Evolutionary conservation across 2,329 filamentous ascomycete species (phyloP).

Genomic region (Chrysoporthe deuterocubensis): DNA sequence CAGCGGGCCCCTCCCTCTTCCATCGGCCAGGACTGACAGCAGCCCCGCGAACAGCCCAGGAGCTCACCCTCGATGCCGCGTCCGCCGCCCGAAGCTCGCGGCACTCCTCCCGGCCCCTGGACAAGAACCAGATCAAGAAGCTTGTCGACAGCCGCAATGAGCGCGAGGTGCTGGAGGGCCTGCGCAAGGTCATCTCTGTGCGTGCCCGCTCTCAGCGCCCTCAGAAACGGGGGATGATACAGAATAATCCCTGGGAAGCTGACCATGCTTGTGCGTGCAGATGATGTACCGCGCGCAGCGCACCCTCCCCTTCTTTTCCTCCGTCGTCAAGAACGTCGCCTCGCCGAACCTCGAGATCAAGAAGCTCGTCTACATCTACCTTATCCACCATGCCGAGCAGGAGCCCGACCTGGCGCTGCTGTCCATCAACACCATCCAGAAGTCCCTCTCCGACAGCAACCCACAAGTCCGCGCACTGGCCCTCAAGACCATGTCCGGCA

Average conservation of each 20-base stretch:
- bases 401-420: slow-evolving; percentile 94
- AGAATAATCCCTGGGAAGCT: neutral
- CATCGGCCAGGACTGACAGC: slow-evolving; percentile 24
- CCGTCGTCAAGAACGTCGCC: slow-evolving; percentile 96
- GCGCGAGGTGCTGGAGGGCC: slow-evolving; percentile 86
- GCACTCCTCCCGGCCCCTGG: slow-evolving; percentile 66
- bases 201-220: slow-evolving; percentile 34
- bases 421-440: slow-evolving; percentile 98
- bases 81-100: slow-evolving; percentile 76
- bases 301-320: slow-evolving; percentile 93
- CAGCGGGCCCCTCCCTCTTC: neutral
- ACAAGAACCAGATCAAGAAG: slow-evolving; percentile 88
- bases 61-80: slow-evolving; percentile 96
- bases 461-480: slow-evolving; percentile 90
- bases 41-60: slow-evolving; percentile 69
- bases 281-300: slow-evolving; percentile 95
- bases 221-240: slow-evolving; percentile 9
- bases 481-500: slow-evolving; percentile 94
- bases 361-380: slow-evolving; percentile 98
- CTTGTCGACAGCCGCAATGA: slow-evolving; percentile 93
- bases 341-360: slow-evolving; percentile 94
- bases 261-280: slow-evolving; percentile 50
- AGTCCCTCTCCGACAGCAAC: slow-evolving; percentile 90
- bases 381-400: slow-evolving; percentile 93
- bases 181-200: slow-evolving; percentile 88